phyloP scores from a whole-genome alignment of 1,284 basidiomycete species.

The Ceratobasidium sp. region DNA sequence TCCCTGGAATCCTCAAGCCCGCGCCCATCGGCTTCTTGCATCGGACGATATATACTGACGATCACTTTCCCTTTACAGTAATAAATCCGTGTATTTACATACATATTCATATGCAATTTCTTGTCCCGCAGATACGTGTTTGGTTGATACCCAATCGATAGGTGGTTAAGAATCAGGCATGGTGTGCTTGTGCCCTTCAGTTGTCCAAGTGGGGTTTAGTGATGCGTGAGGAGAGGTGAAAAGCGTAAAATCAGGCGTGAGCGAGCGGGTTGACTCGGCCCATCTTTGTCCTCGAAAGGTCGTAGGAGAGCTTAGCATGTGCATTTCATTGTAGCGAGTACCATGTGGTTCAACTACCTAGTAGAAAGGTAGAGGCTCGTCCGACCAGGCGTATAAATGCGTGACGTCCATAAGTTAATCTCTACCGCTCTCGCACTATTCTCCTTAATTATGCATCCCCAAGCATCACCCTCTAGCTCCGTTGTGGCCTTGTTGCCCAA shows the following conservation, averaged over 20 bases:
- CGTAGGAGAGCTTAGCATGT: background rate
- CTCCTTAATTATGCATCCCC: background rate
- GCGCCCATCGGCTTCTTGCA: constrained; percentile 14
- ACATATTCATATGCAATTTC: constrained; percentile 44
- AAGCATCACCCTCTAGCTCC: background rate
- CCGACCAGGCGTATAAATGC: background rate
- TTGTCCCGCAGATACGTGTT: constrained; percentile 16
- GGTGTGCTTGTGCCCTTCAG: constrained; percentile 13
- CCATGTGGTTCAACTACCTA: background rate
- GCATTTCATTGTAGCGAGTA: background rate
- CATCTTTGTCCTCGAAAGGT: background rate
- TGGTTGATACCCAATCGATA: constrained; percentile 28
- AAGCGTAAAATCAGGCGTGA: background rate
- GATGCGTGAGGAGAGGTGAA: background rate
- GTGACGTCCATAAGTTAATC: background rate
- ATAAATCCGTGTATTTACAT: constrained; percentile 45
- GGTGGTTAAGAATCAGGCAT: background rate
- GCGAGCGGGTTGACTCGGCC: background rate
- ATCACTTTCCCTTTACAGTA: constrained; percentile 38
- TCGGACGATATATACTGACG: constrained; percentile 11
- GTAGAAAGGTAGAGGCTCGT: background rate
- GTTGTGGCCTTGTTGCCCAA: background rate
- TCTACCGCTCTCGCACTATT: background rate
- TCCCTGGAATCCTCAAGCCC: background rate
- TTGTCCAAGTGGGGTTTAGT: constrained; percentile 1